Evolutionary conservation across 1,139 yeast species (phyloP).

Genomic region (Waltiozyma sp.): DNA sequence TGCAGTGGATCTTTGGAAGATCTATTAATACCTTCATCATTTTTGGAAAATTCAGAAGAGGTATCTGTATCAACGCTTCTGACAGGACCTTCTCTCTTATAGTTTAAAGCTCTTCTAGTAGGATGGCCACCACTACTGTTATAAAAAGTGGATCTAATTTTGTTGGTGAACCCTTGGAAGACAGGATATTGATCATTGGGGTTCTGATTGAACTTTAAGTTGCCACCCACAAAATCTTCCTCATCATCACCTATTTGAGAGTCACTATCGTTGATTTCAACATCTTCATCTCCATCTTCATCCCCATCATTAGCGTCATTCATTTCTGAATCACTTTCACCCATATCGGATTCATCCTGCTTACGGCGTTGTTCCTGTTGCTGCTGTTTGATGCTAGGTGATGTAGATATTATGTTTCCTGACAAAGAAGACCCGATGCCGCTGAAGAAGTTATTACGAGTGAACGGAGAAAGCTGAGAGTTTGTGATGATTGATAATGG

Average conservation of each 20-base stretch:
- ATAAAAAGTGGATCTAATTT: not conserved
- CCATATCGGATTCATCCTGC: constrained; percentile 6
- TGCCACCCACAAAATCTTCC: not conserved
- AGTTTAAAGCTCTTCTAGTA: not conserved
- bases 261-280: constrained; percentile 2
- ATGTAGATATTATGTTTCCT: too few species aligned
- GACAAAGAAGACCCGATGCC: not conserved
- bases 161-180: not conserved
- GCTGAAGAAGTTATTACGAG: constrained; percentile 11
- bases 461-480: constrained; percentile 13
- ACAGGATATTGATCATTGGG: not conserved
- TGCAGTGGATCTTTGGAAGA: too few species aligned
- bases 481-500: constrained; percentile 3
- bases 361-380: constrained; percentile 3
- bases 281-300: constrained; percentile 3
- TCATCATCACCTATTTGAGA: not conserved
- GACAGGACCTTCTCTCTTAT: not conserved
- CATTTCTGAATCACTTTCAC: constrained; percentile 18
- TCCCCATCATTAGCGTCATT: constrained; percentile 15
- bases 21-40: not conserved
- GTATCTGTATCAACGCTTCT: not conserved
- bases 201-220: constrained; percentile 1
- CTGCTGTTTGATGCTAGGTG: constrained; percentile 1
- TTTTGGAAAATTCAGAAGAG: too few species aligned
- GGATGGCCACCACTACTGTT: not conserved